Base-by-base conservation (phyloP, 176 grass and related monocot species). In the Hordeum marinum region DNA sequence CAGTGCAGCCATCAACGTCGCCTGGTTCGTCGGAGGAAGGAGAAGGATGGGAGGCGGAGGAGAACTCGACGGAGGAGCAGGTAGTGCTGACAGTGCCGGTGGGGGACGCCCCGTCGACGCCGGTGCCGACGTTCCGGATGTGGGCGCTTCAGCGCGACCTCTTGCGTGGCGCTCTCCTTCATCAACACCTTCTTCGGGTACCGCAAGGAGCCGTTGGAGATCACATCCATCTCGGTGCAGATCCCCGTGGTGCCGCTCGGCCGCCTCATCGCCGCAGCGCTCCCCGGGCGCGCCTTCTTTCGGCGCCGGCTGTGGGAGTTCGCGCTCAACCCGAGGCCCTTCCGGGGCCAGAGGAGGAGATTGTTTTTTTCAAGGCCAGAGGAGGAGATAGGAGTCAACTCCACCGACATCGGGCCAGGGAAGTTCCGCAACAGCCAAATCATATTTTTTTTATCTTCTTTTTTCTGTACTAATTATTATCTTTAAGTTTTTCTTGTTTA, bases 131-230 rank as follows among this genome's bases (percentile, higher is more conserved):
- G 42, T 92, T 97, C 70, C 91, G 94, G 79, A 90, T 97, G 94
- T 97, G 92, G 94, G 94, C 89, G 31, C 87, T 97, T 97, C 5
- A 91, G 91, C 11, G 88, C 80, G 20, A 63, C 65, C 7, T 87
- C 94, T 9, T 94, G 91, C 80, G 89, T 46, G 41, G 75, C 90
- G 78, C 89, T 97, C 2, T 94, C 94, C 7, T 94, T 97, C 87
- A 80, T 94, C 26, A 97, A 97, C 90, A 80, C 90, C 71, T 97
- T 97, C 85, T 97, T 97, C 91, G 80, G 85, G 94, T 97, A 97
- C 87, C 81, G 91, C n/a, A 94, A 94, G 85, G 94, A 97, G 89
- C 94, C 94, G 62, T 85, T 97, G 2, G 69, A 85, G 15, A 92
- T 97, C 77, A 97, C 94, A 18, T 18, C 54, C 54, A 3, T 57